A percentile compares a stretch with the other conserved stretches of the same genome.
Evolutionary conservation across 140 eudicot species (phyloP).

Genomic region (Cichorium intybus): DNA sequence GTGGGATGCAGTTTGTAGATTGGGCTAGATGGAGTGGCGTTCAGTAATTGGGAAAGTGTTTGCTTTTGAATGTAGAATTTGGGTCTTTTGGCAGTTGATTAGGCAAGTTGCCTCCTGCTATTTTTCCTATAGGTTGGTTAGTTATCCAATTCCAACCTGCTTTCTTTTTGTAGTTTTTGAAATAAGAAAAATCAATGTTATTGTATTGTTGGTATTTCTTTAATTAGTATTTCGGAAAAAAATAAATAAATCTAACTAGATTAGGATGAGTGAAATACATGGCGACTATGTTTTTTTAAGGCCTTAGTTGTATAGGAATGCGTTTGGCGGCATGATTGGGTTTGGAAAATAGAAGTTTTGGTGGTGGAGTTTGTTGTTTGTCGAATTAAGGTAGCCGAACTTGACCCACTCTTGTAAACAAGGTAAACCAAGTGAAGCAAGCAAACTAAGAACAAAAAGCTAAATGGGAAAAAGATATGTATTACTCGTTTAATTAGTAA

Average conservation of each 20-base stretch:
- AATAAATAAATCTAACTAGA: neutral
- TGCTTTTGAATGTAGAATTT: constrained; percentile 1
- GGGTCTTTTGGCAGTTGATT: neutral
- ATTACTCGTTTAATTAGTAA: too few species aligned
- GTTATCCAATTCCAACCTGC: neutral
- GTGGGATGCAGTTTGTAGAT: constrained; percentile 97
- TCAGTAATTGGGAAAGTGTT: constrained; percentile 37
- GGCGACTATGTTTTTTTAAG: too few species aligned
- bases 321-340: too few species aligned
- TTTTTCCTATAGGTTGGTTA: neutral
- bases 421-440: too few species aligned
- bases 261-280: too few species aligned
- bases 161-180: neutral
- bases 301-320: too few species aligned
- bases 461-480: too few species aligned
- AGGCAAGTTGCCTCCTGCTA: neutral
- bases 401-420: too few species aligned
- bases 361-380: too few species aligned
- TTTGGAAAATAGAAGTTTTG: too few species aligned
- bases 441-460: too few species aligned
- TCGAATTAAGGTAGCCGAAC: too few species aligned
- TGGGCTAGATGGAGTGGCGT: constrained; percentile 98
- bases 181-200: neutral
- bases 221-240: neutral
- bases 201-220: neutral